Evolutionary conservation across 345 rosid genomes (phyloP), one percentile per base, ranked within the genome.

Genomic region (Stellera chamaejasme): DNA sequence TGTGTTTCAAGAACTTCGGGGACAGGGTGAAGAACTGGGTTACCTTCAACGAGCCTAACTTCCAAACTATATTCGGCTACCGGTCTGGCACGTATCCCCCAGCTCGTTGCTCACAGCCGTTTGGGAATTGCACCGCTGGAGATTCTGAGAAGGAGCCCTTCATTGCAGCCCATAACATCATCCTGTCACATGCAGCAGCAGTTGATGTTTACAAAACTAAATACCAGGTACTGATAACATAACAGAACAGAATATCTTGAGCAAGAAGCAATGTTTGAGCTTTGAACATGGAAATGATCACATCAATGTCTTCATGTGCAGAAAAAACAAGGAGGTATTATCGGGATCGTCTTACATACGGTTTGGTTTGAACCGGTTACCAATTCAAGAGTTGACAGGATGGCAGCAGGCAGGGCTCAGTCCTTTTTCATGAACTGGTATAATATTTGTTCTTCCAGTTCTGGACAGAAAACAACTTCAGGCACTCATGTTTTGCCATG

Each of bases 21-120:
- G 80, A 87, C 45, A 58, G 87, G 19, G 91, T 87, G 28, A 76
- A 69, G 68, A 62, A 83, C 14, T 87, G 91, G 88, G 62, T 60
- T 4, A 79, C 88, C 10, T 42, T 83, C 16, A 87, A 83, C 19
- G 95, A 83, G 75, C 88, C 88, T 4, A 75, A 74, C 48, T 50
- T 66, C 52, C 58, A 66, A 13, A 62, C 65, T 13, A 56, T 39
- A 4, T 51, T 51, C 11, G 67, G 76, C 3, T 83, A 83, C 50
- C 23, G 27, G 12, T 39, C 4, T 0, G 95, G 88, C 7, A 2
- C 10, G 1, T 59, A 61, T 49, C 81, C 86, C 6, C 90, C 88
- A 0, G n/a, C 61, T 10, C 76, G 74, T 0, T 87, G 90, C 60
- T 83, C 90, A 0, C 13, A 56, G 55, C 63, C 79, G 0, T 60